These are phyloP conservation scores for Scleroderma citrinum DNA, from an alignment of 768 basidiomycete species.

Conservation along the genomic window DNA sequence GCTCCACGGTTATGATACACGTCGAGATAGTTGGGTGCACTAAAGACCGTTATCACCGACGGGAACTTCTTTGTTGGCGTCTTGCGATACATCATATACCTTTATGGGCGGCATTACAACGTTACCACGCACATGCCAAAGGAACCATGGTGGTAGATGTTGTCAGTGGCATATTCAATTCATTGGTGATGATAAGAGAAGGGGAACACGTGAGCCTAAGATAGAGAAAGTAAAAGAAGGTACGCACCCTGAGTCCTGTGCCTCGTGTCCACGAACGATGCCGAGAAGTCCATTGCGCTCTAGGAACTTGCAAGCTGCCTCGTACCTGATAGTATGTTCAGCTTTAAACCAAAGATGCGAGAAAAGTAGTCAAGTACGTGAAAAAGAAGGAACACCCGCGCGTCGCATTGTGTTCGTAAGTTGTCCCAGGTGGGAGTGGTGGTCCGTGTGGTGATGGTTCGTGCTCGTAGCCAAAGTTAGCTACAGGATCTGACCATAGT, in stretches of 20 bases:
- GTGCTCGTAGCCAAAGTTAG: constrained; percentile 81
- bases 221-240: neutral
- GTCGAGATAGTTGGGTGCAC: constrained; percentile 96
- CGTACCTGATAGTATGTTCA: constrained; percentile 46
- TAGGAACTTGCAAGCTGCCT: constrained; percentile 92
- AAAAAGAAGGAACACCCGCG: constrained; percentile 91
- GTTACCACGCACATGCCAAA: constrained; percentile 1
- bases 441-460: constrained; percentile 45
- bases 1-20: constrained; percentile 97
- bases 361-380: constrained; percentile 52
- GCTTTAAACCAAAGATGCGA: neutral
- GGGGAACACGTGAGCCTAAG: neutral
- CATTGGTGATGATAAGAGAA: neutral
- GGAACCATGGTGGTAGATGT: neutral
- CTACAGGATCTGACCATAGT: constrained; percentile 92
- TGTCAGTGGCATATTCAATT: neutral
- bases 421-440: constrained; percentile 50
- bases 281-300: constrained; percentile 87
- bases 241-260: constrained; percentile 88
- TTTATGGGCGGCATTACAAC: constrained; percentile 17
- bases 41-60: constrained; percentile 97
- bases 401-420: constrained; percentile 74
- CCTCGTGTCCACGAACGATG: constrained; percentile 95
- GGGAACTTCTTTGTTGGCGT: constrained; percentile 95
- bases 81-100: constrained; percentile 92